Conservation (phyloP, 2,329 filamentous ascomycete genomes). For the Epichloe uncinata region DNA sequence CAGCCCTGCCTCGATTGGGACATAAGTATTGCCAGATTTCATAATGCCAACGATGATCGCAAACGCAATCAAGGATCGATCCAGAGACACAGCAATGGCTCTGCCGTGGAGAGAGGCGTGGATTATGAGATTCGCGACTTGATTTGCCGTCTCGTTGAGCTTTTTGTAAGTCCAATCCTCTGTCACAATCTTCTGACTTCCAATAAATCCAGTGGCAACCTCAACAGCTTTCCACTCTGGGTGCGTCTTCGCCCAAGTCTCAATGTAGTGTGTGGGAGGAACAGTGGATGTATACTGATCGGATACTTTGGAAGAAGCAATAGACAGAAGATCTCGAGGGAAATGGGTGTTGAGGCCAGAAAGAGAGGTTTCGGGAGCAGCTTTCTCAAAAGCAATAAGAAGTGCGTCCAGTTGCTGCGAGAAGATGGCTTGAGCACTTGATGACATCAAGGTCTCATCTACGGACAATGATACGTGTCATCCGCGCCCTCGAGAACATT, state of each 20-base stretch:
- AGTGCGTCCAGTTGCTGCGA: not conserved
- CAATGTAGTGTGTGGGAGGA: not conserved
- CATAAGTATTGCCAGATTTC: not conserved
- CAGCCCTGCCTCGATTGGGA: not conserved
- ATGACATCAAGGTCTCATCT: not conserved
- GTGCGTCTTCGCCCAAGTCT: slow-evolving; percentile 10
- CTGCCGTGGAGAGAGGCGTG: not conserved
- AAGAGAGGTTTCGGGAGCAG: not conserved
- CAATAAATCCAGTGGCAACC: slow-evolving; percentile 16
- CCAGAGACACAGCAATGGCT: not conserved
- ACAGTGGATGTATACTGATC: not conserved
- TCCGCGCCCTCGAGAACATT: slow-evolving; percentile 18
- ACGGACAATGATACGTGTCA: not conserved
- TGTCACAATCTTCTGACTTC: slow-evolving; percentile 16
- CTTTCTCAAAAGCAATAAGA: not conserved
- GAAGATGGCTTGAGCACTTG: not conserved
- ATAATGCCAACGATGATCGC: not conserved
- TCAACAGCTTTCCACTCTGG: slow-evolving; percentile 44
- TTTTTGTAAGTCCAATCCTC: not conserved
- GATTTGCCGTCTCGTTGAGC: not conserved
- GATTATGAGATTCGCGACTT: not conserved
- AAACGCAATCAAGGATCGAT: not conserved
- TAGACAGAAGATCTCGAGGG: not conserved
- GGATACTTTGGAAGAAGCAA: not conserved
- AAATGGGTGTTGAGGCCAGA: not conserved